Evolutionary conservation across 1,284 basidiomycete species (phyloP).

Genomic region (Puccinia hordei): DNA sequence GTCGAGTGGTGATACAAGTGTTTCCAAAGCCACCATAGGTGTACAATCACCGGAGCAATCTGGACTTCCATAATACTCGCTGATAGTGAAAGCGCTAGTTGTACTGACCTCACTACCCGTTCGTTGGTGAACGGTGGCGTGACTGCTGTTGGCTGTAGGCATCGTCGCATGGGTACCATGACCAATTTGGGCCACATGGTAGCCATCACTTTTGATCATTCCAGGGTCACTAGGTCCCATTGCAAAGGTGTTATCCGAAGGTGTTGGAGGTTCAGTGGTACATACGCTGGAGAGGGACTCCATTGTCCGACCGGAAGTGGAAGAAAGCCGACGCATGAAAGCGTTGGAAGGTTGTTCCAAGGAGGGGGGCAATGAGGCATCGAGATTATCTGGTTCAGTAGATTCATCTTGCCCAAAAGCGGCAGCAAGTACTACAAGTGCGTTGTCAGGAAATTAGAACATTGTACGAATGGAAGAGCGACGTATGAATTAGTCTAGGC

Average conservation of each 20-base stretch:
- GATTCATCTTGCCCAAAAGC: conserved; percentile 15
- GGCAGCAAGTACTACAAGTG: background rate
- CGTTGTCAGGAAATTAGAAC: background rate
- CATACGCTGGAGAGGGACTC: conserved; percentile 28
- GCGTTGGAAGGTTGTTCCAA: conserved; percentile 13
- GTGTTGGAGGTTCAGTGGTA: conserved; percentile 37
- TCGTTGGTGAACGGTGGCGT: conserved; percentile 24
- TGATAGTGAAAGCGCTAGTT: conserved; percentile 44
- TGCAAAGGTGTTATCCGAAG: conserved; percentile 28
- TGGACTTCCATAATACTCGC: conserved; percentile 49
- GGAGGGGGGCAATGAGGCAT: conserved; percentile 10
- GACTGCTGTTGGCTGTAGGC: background rate
- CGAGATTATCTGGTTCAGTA: background rate
- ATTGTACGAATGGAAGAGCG: conserved; percentile 3
- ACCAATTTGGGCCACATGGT: background rate
- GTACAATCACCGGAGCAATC: conserved; percentile 43
- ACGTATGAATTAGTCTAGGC: background rate
- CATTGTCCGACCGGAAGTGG: conserved; percentile 40
- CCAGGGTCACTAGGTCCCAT: conserved; percentile 2
- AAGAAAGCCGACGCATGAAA: conserved; percentile 42
- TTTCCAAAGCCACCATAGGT: conserved; percentile 32
- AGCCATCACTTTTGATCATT: conserved; percentile 20
- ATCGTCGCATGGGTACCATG: conserved; percentile 2
- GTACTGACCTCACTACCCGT: conserved; percentile 38
- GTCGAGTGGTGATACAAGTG: conserved; percentile 31